These are phyloP conservation scores for Globisporangium middletonii DNA, from an alignment of 352 stramenopile species.

Conservation along the genomic window DNA sequence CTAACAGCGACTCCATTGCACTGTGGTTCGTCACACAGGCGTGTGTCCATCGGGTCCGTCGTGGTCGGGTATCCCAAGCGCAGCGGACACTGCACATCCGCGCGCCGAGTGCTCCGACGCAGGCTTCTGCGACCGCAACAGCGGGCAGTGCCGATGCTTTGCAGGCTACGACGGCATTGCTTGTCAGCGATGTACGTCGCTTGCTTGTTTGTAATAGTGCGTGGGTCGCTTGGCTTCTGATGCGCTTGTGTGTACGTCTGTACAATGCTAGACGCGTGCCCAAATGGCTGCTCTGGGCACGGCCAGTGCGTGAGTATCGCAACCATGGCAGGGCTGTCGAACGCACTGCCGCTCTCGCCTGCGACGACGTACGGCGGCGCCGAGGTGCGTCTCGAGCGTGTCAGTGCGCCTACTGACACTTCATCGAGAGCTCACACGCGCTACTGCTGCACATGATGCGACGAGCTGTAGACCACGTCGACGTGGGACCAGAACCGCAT, in stretches of 20 bases:
- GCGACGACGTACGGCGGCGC: constrained; percentile 50
- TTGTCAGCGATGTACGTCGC: constrained; percentile 52
- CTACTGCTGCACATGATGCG: not conserved
- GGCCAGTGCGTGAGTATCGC: constrained; percentile 69
- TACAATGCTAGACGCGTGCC: constrained; percentile 23
- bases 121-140: constrained; percentile 46
- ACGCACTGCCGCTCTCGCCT: constrained; percentile 49
- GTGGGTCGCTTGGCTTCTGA: not conserved
- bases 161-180: constrained; percentile 61
- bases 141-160: constrained; percentile 60
- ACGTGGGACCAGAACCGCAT: constrained; percentile 77
- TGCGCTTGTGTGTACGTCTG: not conserved
- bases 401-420: not conserved
- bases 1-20: too few species aligned
- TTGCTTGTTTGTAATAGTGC: not conserved
- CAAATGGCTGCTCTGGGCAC: constrained; percentile 65
- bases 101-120: constrained; percentile 60
- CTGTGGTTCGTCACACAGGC: constrained; percentile 18
- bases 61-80: constrained; percentile 53
- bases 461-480: constrained; percentile 23
- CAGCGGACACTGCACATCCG: constrained; percentile 28
- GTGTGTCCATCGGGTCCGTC: constrained; percentile 58
- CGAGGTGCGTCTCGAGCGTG: constrained; percentile 15
- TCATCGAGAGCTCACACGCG: too few species aligned
- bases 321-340: constrained; percentile 36